These are phyloP conservation scores for Sanghuangporus sanghuang DNA, from an alignment of 1,284 basidiomycete genomes.

Conservation along the genomic window DNA sequence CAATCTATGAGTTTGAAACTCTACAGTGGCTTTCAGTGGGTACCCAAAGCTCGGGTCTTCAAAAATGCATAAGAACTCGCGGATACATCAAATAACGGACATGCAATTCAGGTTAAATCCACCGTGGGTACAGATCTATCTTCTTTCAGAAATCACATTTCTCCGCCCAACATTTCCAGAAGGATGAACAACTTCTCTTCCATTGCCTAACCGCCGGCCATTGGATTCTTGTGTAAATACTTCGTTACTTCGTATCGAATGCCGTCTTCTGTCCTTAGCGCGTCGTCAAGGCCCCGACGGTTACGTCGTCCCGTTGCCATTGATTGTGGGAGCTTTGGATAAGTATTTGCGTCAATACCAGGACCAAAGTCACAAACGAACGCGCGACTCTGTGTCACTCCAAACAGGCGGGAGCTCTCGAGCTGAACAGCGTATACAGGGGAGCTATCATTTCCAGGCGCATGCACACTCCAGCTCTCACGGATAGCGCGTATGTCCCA, in stretches of 20 bases:
- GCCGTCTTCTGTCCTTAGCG: constrained; percentile 30
- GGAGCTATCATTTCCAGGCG: constrained; percentile 67
- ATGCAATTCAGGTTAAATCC: background rate
- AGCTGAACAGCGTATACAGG: constrained; percentile 67
- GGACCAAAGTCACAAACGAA: constrained; percentile 76
- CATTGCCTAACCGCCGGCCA: constrained; percentile 8
- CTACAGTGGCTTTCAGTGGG: background rate
- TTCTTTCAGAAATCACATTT: background rate
- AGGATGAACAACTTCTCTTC: background rate
- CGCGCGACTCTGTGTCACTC: constrained; percentile 64
- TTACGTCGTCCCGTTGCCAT: constrained; percentile 24
- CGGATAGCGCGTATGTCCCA: constrained; percentile 65
- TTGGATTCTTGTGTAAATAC: constrained; percentile 23
- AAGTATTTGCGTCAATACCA: constrained; percentile 48
- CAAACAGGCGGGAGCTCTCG: constrained; percentile 70
- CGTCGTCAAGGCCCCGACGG: constrained; percentile 36
- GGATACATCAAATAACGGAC: background rate
- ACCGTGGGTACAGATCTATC: background rate
- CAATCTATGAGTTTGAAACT: background rate
- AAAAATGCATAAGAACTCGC: background rate
- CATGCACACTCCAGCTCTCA: constrained; percentile 68
- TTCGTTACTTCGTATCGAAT: constrained; percentile 47
- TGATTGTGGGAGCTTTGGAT: constrained; percentile 40
- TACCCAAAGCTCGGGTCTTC: background rate
- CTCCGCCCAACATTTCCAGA: background rate